Evolutionary conservation across 139 green algal genomes (phyloP).

Genomic region (Chlorella sp.): DNA sequence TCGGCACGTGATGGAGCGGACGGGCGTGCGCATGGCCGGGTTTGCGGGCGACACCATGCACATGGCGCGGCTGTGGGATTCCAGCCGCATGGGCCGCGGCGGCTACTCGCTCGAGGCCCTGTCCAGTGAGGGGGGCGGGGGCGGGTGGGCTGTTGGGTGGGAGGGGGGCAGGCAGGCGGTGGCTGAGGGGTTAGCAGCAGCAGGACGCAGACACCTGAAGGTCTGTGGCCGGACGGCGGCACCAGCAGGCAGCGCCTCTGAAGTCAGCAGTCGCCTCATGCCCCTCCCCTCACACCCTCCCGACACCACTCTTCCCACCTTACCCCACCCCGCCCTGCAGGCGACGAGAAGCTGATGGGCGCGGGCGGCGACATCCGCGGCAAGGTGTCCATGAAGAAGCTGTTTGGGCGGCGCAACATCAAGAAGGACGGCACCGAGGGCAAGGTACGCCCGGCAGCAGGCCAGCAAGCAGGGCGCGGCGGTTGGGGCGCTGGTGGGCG

Average conservation of each 20-base stretch:
- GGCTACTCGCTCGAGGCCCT: slow-evolving; percentile 84
- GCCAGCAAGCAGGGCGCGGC: neutral
- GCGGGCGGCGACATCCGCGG: slow-evolving; percentile 16
- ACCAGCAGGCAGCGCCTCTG: too few relatives aligned
- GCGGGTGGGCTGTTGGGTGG: neutral
- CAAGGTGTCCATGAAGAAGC: slow-evolving; percentile 91
- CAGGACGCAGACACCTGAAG: too few relatives aligned
- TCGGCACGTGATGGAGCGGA: slow-evolving; percentile 87
- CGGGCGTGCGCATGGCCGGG: slow-evolving; percentile 57
- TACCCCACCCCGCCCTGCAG: neutral
- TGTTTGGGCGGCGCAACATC: slow-evolving; percentile 81
- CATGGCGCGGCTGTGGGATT: slow-evolving; percentile 96
- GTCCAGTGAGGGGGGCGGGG: slow-evolving; percentile 41
- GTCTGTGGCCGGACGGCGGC: too few relatives aligned
- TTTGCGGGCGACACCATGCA: slow-evolving; percentile 97
- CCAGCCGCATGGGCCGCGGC: slow-evolving; percentile 65
- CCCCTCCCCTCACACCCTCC: too few relatives aligned
- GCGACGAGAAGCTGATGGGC: slow-evolving; percentile 54
- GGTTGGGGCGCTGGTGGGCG: neutral
- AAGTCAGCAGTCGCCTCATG: too few relatives aligned
- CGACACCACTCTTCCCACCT: too few relatives aligned
- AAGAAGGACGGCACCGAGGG: slow-evolving; percentile 81
- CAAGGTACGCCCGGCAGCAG: slow-evolving; percentile 67
- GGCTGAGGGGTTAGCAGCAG: too few relatives aligned
- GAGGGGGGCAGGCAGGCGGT: too few relatives aligned